Evolutionary conservation across 257 asterid genomes (phyloP).

Genomic region (Voacanga thouarsii): DNA sequence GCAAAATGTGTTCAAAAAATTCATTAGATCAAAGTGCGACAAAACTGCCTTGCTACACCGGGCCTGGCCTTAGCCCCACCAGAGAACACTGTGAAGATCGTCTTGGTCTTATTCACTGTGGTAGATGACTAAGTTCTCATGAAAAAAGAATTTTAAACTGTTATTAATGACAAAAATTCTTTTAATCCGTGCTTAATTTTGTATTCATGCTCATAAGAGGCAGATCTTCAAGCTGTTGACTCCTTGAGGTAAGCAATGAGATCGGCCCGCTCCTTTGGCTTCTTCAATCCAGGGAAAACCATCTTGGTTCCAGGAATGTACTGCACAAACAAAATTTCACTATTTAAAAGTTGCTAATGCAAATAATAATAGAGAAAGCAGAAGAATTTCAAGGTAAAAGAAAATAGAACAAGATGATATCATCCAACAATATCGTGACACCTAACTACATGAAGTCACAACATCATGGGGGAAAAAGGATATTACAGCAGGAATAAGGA

Average conservation of each 20-base stretch:
- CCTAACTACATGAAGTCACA: background rate
- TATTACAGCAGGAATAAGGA: background rate
- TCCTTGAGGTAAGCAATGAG: conserved; percentile 81
- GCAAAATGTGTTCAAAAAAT: conserved; percentile 22
- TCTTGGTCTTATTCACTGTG: conserved; percentile 32
- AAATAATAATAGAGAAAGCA: background rate
- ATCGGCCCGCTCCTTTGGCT: conserved; percentile 89
- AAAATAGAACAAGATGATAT: background rate
- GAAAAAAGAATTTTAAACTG: conserved; percentile 25
- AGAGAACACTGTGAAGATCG: conserved; percentile 24
- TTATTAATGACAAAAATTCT: conserved; percentile 12
- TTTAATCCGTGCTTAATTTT: background rate
- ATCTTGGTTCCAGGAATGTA: conserved; percentile 95
- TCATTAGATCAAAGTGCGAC: conserved; percentile 17
- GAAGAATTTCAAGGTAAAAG: background rate
- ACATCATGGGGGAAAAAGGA: background rate
- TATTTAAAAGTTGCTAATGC: background rate
- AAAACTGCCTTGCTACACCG: conserved; percentile 32
- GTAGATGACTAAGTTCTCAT: background rate
- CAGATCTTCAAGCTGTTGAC: conserved; percentile 44
- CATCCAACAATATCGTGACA: background rate
- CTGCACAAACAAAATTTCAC: conserved; percentile 37
- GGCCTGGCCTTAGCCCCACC: conserved; percentile 25
- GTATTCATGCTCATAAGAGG: background rate
- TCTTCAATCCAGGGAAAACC: conserved; percentile 99